Evolutionary conservation across 78 protist species (phyloP).

Genomic region (Acrasis kona): DNA sequence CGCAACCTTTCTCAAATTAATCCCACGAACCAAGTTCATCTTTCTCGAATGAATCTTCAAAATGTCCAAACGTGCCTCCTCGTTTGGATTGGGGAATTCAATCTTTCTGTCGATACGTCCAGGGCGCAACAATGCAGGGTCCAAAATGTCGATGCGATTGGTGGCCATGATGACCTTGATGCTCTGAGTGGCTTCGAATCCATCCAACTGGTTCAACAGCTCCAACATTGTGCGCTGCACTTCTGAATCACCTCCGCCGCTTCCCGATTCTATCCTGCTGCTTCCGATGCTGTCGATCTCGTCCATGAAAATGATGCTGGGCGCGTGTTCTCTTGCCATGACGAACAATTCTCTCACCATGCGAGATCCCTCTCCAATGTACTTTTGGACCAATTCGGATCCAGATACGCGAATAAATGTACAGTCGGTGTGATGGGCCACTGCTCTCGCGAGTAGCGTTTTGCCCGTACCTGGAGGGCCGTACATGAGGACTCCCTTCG

Average conservation of each 20-base stretch:
- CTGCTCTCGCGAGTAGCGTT: constrained; percentile 98
- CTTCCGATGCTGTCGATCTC: constrained; percentile 97
- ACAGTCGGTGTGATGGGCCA: constrained; percentile 99
- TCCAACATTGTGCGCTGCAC: constrained; percentile 99
- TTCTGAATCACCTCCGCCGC: constrained; percentile 82
- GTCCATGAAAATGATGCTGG: constrained; percentile 99
- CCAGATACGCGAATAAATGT: constrained; percentile 98
- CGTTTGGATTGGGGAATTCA: constrained; percentile 91
- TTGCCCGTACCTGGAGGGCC: constrained; percentile 99
- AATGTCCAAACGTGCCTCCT: constrained; percentile 76
- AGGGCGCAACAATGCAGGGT: constrained; percentile 97
- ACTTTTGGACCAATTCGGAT: constrained; percentile 98
- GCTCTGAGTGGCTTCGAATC: constrained; percentile 94
- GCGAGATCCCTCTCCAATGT: constrained; percentile 99
- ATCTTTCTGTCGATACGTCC: constrained; percentile 98
- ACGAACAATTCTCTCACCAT: constrained; percentile 99
- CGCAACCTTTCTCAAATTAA: constrained; percentile 85
- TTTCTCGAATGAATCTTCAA: constrained; percentile 95
- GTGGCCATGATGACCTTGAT: constrained; percentile 99
- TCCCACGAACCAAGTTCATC: constrained; percentile 97
- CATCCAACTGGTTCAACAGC: constrained; percentile 99
- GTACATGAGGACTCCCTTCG: constrained; percentile 90
- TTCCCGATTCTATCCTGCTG: constrained; percentile 51
- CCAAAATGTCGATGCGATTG: constrained; percentile 99
- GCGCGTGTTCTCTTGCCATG: constrained; percentile 98